These are phyloP conservation scores for Acorus calamus DNA, from an alignment of 106 monocot genomes.

Conservation along the genomic window DNA sequence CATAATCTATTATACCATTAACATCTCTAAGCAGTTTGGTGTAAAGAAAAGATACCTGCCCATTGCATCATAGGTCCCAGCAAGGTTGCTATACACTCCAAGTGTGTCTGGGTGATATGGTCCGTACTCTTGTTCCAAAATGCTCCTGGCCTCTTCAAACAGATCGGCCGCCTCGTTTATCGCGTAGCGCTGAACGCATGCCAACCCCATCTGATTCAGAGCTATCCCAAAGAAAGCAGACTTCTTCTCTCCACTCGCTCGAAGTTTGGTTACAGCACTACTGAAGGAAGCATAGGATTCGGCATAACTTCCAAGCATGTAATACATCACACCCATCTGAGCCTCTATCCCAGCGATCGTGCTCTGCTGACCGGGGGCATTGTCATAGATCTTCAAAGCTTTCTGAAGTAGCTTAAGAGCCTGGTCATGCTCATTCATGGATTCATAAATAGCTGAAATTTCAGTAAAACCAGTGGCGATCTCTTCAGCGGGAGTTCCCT, in stretches of 20 bases:
- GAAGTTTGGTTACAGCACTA: constrained; percentile 55
- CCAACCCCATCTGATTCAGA: constrained; percentile 89
- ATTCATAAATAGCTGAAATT: constrained; percentile 77
- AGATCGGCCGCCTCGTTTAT: constrained; percentile 76
- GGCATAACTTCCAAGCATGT: constrained; percentile 54
- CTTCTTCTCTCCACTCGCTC: constrained; percentile 76
- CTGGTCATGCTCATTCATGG: constrained; percentile 70
- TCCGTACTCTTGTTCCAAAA: constrained; percentile 75
- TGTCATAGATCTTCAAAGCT: constrained; percentile 65
- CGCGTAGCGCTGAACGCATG: constrained; percentile 62
- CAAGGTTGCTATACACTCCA: constrained; percentile 89
- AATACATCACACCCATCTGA: constrained; percentile 79
- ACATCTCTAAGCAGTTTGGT: not conserved
- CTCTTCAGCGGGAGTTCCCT: constrained; percentile 52
- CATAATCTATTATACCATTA: not conserved
- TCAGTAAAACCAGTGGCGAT: constrained; percentile 65
- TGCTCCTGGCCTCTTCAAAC: constrained; percentile 64
- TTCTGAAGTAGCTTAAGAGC: constrained; percentile 74
- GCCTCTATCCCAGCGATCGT: constrained; percentile 87
- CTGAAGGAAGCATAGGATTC: constrained; percentile 57
- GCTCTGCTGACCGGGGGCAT: constrained; percentile 66
- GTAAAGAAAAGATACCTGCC: constrained; percentile 55
- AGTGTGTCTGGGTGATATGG: constrained; percentile 84
- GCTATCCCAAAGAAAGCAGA: constrained; percentile 75
- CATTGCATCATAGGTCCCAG: constrained; percentile 94